phyloP scores from a whole-genome alignment of 2,329 filamentous ascomycete species.

The Phaeosphaeria sp. region DNA sequence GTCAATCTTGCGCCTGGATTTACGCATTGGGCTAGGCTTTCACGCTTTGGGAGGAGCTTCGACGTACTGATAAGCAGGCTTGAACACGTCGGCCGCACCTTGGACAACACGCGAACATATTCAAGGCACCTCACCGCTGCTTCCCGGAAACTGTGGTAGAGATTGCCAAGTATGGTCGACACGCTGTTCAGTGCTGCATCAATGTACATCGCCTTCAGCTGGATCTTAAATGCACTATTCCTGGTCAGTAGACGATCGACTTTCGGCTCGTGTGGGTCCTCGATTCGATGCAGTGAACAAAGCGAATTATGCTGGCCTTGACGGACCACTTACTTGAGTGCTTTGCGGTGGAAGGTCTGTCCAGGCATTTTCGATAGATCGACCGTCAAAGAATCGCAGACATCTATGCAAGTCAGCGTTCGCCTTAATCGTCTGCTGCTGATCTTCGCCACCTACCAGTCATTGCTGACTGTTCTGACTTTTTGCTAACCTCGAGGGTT shows the following conservation, averaged over 20 bases:
- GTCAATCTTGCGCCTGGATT: constrained; percentile 11
- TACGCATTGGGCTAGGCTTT: constrained; percentile 1
- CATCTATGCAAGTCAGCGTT: constrained; percentile 45
- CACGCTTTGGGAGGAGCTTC: constrained; percentile 6
- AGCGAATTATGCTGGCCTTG: constrained; percentile 1
- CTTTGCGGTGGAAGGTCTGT: constrained; percentile 79
- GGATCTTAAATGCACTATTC: constrained; percentile 74
- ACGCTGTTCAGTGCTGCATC: constrained; percentile 79
- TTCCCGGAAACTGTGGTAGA: constrained; percentile 77
- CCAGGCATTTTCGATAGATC: constrained; percentile 76
- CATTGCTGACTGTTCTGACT: constrained; percentile 61
- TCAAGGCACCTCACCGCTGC: constrained; percentile 76
- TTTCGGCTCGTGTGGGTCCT: constrained; percentile 3
- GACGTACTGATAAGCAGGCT: constrained; percentile 66
- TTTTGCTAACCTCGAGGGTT: constrained; percentile 77
- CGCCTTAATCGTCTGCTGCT: neutral
- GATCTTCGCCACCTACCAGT: constrained; percentile 50
- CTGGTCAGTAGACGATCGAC: constrained; percentile 19
- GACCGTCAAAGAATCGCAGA: constrained; percentile 78
- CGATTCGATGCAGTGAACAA: neutral
- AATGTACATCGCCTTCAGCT: constrained; percentile 83
- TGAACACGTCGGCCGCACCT: constrained; percentile 61
- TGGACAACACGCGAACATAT: constrained; percentile 66
- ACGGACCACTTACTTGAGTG: constrained; percentile 64
- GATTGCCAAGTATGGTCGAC: constrained; percentile 72